These are phyloP conservation scores for Euptelea pleiosperma DNA, from an alignment of 164 flowering plant genomes.

Conservation along the genomic window DNA sequence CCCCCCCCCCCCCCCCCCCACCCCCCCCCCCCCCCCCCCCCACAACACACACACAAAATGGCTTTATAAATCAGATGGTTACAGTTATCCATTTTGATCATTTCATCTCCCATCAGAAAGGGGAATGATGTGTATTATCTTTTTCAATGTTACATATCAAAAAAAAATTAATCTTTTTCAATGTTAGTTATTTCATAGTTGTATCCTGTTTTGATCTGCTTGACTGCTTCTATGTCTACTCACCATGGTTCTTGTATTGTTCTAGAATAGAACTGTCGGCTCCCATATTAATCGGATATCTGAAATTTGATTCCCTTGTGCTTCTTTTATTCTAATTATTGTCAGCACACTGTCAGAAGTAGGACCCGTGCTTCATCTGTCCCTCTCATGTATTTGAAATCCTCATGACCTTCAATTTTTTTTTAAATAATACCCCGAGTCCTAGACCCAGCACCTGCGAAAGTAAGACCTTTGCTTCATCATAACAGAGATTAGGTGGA, in stretches of 20 bases:
- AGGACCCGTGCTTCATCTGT: neutral
- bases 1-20: too few relatives aligned
- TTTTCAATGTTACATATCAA: too few relatives aligned
- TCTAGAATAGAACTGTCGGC: neutral
- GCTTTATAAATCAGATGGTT: too few relatives aligned
- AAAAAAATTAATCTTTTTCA: too few relatives aligned
- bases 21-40: too few relatives aligned
- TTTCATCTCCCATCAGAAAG: too few relatives aligned
- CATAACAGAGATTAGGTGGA: conserved; percentile 68
- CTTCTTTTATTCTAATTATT: neutral
- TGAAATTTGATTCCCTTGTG: neutral
- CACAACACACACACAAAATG: too few relatives aligned
- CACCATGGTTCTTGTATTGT: neutral
- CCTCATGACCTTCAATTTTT: neutral
- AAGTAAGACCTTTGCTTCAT: too few relatives aligned
- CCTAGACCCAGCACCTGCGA: too few relatives aligned
- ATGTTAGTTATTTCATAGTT: neutral
- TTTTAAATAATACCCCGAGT: too few relatives aligned
- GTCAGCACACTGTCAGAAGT: conserved; percentile 1
- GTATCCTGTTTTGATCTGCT: neutral
- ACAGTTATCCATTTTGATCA: too few relatives aligned
- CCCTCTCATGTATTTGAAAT: neutral
- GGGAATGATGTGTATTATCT: too few relatives aligned
- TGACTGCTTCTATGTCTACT: neutral
- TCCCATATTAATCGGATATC: neutral